Percentiles rank a stretch among this genome's conserved stretches.
phyloP scores from a whole-genome alignment of 331 rosid species.

The Dryas integrifolia region DNA sequence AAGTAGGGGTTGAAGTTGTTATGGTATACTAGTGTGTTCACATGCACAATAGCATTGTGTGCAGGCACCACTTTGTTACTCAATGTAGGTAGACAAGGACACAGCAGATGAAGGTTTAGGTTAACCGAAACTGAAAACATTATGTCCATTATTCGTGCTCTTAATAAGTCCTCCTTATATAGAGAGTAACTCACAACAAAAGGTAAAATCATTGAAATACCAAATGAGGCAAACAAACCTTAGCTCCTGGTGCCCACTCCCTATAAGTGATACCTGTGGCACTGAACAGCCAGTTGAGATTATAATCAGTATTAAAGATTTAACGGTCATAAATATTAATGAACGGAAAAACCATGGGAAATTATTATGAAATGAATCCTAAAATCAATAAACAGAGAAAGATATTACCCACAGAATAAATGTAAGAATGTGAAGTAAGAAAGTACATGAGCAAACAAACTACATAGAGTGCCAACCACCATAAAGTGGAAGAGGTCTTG shows the following conservation, averaged over 20 bases:
- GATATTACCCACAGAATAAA: not conserved
- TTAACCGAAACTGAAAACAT: not conserved
- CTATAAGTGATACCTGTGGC: conserved; percentile 78
- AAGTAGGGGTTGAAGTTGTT: not conserved
- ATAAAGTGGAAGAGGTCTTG: not conserved
- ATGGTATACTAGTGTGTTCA: not conserved
- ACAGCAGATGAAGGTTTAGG: not conserved
- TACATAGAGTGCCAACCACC: not conserved
- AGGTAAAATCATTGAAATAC: not conserved
- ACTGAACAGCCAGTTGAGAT: conserved; percentile 54
- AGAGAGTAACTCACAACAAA: not conserved
- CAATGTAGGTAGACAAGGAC: not conserved
- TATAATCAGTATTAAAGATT: conserved; percentile 27
- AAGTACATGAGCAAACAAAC: conserved; percentile 3
- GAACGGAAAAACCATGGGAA: not conserved
- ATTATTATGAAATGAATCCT: not conserved
- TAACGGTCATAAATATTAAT: not conserved
- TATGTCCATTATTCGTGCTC: not conserved
- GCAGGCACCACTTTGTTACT: not conserved
- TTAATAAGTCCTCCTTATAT: conserved; percentile 1
- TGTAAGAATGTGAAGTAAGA: conserved; percentile 5
- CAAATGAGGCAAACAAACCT: conserved; percentile 44
- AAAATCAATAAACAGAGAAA: not conserved
- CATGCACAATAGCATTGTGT: not conserved
- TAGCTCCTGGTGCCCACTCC: conserved; percentile 99